These are phyloP conservation scores for Fermentozyma sake DNA, from an alignment of 1,139 yeast genomes.

Conservation along the genomic window DNA sequence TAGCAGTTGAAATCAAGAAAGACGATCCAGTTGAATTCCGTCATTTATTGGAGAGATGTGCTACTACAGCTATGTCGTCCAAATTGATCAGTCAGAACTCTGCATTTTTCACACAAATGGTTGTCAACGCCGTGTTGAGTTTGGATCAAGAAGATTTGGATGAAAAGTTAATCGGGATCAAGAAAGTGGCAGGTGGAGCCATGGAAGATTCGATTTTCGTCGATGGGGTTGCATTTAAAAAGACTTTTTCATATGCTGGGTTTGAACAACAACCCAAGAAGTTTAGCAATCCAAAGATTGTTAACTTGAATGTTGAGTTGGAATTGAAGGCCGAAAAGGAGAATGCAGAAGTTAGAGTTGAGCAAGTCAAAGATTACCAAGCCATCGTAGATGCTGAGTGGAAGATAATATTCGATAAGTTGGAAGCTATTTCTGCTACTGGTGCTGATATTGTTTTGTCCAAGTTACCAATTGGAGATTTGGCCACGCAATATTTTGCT, in stretches of 20 bases:
- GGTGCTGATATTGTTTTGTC: conserved; percentile 94
- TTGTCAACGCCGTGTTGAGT: conserved; percentile 88
- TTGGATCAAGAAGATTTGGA: conserved; percentile 82
- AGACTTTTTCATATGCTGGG: conserved; percentile 95
- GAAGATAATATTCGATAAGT: conserved; percentile 84
- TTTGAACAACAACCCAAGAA: conserved; percentile 97
- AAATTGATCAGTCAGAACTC: conserved; percentile 86
- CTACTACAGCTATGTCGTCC: conserved; percentile 95
- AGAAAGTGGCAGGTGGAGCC: conserved; percentile 94
- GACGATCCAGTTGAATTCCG: conserved; percentile 52
- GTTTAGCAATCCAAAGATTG: conserved; percentile 74
- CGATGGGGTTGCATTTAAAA: conserved; percentile 94
- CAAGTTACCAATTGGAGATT: conserved; percentile 94
- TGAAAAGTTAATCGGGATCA: conserved; percentile 88
- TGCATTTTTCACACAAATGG: conserved; percentile 89
- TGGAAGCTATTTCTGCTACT: conserved; percentile 73
- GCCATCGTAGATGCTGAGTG: conserved; percentile 98
- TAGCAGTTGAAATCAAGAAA: conserved; percentile 65
- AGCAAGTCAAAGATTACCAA: conserved; percentile 90
- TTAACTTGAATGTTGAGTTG: conserved; percentile 84
- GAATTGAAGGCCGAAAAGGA: conserved; percentile 98
- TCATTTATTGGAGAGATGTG: conserved; percentile 83
- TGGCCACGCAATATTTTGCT: conserved; percentile 97
- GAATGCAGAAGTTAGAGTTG: conserved; percentile 98
- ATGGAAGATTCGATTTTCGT: conserved; percentile 89